Percentiles rank a stretch among this genome's conserved stretches.
These are phyloP conservation scores for Camelina hispida DNA, from an alignment of 345 rosid genomes.

Conservation along the genomic window DNA sequence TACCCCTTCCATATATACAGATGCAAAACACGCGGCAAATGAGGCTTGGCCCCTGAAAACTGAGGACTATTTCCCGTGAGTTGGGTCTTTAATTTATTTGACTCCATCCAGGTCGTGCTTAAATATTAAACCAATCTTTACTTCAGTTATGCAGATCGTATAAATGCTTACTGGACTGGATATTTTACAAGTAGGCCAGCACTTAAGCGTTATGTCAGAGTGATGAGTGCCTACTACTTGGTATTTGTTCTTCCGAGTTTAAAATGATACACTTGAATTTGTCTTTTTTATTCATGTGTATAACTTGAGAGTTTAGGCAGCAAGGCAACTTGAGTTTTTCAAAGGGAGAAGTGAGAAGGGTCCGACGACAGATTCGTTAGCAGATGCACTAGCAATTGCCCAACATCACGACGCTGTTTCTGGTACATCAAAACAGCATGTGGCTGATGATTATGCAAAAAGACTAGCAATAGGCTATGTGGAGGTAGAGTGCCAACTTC, in stretches of 20 bases:
- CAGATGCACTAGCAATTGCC: slow-evolving; percentile 91
- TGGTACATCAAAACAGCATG: slow-evolving; percentile 94
- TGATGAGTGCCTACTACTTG: slow-evolving; percentile 92
- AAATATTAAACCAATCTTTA: slow-evolving; percentile 40
- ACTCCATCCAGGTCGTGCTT: slow-evolving; percentile 10
- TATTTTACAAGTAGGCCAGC: slow-evolving; percentile 95
- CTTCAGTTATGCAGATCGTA: slow-evolving; percentile 93
- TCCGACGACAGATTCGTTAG: slow-evolving; percentile 77
- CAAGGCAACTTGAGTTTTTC: slow-evolving; percentile 91
- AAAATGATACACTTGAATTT: slow-evolving; percentile 16
- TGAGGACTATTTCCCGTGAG: slow-evolving; percentile 96
- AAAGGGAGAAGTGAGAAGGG: slow-evolving; percentile 69
- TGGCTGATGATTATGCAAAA: slow-evolving; percentile 90
- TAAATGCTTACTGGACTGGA: slow-evolving; percentile 96
- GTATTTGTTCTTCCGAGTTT: slow-evolving; percentile 48
- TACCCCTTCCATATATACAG: slow-evolving; percentile 95
- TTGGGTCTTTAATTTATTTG: slow-evolving; percentile 27
- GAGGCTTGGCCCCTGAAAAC: slow-evolving; percentile 87
- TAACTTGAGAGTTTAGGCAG: slow-evolving; percentile 63
- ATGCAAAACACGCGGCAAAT: slow-evolving; percentile 82
- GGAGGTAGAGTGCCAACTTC: slow-evolving; percentile 57
- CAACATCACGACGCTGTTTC: slow-evolving; percentile 98
- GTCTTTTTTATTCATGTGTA: slow-evolving; percentile 23
- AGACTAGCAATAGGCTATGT: slow-evolving; percentile 82
- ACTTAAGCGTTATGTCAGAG: slow-evolving; percentile 84